Evolutionary conservation across 768 basidiomycete genomes (phyloP).

Genomic region (Mycena crocata): DNA sequence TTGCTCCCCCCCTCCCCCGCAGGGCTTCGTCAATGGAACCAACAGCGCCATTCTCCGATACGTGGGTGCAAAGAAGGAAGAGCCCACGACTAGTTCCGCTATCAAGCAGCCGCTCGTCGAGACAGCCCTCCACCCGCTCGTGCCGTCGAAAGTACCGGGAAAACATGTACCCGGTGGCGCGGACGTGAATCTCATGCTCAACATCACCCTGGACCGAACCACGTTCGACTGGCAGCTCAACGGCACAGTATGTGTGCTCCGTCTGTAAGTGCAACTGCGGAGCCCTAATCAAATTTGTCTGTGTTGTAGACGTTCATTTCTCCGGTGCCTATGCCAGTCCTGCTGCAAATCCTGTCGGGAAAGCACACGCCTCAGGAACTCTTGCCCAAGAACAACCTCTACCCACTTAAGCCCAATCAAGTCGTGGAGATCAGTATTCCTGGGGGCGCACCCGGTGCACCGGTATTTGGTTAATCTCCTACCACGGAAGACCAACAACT

Average conservation of each 20-base stretch:
- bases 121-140: constrained; percentile 36
- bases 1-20: too few relatives aligned
- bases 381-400: constrained; percentile 35
- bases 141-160: constrained; percentile 42
- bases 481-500: too few relatives aligned
- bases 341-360: constrained; percentile 41
- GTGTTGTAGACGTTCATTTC: not conserved
- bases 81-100: not conserved
- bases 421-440: constrained; percentile 9
- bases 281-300: too few relatives aligned
- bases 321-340: constrained; percentile 3
- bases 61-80: constrained; percentile 2
- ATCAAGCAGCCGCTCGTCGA: constrained; percentile 17
- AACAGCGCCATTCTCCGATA: constrained; percentile 31
- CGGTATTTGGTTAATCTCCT: not conserved
- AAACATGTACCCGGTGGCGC: constrained; percentile 42
- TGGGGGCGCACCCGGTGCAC: not conserved
- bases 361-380: constrained; percentile 40
- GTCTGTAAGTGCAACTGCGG: not conserved
- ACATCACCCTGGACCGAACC: not conserved
- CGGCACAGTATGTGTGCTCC: not conserved
- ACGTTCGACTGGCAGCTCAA: not conserved
- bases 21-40: too few relatives aligned
- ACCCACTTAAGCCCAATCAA: constrained; percentile 11
- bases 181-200: constrained; percentile 29